Evolutionary conservation across 2,329 filamentous ascomycete species (phyloP).

Genomic region (Aspergillus vadensis): DNA sequence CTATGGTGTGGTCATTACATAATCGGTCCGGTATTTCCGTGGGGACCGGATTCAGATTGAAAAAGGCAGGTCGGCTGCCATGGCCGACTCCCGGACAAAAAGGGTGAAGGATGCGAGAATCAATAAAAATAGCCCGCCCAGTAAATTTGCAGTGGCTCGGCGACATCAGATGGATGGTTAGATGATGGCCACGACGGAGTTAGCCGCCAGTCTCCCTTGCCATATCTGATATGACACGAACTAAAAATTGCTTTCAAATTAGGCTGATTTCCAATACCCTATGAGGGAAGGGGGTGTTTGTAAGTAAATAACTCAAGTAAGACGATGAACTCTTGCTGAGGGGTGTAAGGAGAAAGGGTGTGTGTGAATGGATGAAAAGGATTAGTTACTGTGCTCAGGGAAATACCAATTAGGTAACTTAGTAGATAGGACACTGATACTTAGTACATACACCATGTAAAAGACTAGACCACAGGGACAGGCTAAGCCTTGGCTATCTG

Average conservation of each 20-base stretch:
- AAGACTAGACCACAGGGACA: slow-evolving; percentile 2
- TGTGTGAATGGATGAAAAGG: too few relatives aligned
- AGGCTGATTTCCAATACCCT: neutral
- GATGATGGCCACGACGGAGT: neutral
- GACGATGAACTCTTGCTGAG: neutral
- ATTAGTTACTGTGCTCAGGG: neutral
- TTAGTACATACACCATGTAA: neutral
- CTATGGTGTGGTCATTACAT: neutral
- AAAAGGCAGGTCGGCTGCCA: neutral
- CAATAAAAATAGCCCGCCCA: too few relatives aligned
- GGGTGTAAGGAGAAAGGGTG: too few relatives aligned
- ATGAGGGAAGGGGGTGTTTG: neutral
- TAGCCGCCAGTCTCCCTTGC: neutral
- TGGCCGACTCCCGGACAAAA: neutral
- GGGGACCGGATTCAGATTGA: neutral
- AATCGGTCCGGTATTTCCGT: slow-evolving; percentile 10
- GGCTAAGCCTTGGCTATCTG: slow-evolving; percentile 26
- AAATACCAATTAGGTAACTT: neutral
- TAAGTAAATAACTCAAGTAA: neutral
- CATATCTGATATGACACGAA: neutral
- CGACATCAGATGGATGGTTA: neutral
- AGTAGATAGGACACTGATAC: too few relatives aligned
- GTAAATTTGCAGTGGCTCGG: neutral
- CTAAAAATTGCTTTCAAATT: neutral
- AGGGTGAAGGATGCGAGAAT: too few relatives aligned